Percentiles rank a stretch among this genome's conserved stretches.
Conservation (phyloP, 805 yeast species). For the Zygosaccharomyces kombuchaensis region DNA sequence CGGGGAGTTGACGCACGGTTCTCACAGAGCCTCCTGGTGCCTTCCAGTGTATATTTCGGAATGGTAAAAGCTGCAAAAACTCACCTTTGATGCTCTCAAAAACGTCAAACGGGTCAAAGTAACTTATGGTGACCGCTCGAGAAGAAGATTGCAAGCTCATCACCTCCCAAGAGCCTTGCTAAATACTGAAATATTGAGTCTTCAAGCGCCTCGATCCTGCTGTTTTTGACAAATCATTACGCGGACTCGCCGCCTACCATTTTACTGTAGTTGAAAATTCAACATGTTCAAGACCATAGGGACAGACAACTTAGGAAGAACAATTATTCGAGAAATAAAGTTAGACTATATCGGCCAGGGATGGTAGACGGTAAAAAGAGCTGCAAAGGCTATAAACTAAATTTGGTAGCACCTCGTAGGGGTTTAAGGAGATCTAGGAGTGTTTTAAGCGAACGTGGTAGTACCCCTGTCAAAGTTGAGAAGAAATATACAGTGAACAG, state of each 20-base stretch:
- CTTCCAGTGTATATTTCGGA: constrained; percentile 34
- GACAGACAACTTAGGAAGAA: not conserved
- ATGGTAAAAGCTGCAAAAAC: constrained; percentile 27
- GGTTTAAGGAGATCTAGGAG: constrained; percentile 18
- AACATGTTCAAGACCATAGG: not conserved
- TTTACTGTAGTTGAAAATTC: not conserved
- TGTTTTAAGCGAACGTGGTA: constrained; percentile 4
- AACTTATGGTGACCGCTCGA: constrained; percentile 22
- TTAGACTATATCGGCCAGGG: not conserved
- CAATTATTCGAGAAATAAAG: not conserved
- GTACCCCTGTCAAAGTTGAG: not conserved
- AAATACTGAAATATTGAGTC: too few relatives aligned
- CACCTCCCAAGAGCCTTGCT: not conserved
- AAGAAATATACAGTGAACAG: not conserved
- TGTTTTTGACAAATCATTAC: constrained; percentile 3
- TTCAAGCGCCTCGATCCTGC: not conserved
- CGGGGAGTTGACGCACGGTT: constrained; percentile 24
- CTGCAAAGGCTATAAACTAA: constrained; percentile 4
- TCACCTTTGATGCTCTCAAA: constrained; percentile 31
- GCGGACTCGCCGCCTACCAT: not conserved
- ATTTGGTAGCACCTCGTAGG: constrained; percentile 21
- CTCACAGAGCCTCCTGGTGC: constrained; percentile 23
- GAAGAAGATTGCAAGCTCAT: constrained; percentile 5
- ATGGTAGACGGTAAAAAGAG: not conserved
- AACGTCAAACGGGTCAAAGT: constrained; percentile 36